Evolutionary conservation across 345 rosid species (phyloP), one percentile per base, ranked within the genome.

Genomic region (Syzygium oleosum): DNA sequence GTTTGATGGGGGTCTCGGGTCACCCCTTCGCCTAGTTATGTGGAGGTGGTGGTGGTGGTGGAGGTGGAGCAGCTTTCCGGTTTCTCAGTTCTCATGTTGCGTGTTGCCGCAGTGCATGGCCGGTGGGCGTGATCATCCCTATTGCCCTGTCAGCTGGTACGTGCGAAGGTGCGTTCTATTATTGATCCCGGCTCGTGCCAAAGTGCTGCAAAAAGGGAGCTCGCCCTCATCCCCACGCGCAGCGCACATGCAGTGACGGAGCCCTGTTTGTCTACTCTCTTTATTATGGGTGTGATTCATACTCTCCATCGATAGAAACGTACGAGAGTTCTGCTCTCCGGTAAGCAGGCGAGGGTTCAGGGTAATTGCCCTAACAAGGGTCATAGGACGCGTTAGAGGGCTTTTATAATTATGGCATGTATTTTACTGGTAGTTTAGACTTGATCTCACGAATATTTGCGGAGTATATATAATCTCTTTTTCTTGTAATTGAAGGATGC

Each of bases 11-110:
- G 63, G 31, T 25, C 65, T 17, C 55, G 85, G 84, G 34, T 27
- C 65, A 29, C 55, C 51, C 41, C 16, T 34, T 54, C 68, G 23
- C 84, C 88, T 80, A 52, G 25, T 54, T 79, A 41, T 65, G 83
- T 61, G 87, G 86, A 85, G 10, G 34, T 5, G 19, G 54, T 3
- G 54, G 16, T 15, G 54, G 9, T 3, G 73, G 13, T n/a, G 38
- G 38, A 63, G 21, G 53, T 87, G 43, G 85, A 53, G 22, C 16
- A 51, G 38, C 38, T 51, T 73, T n/a, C 51, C 88, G 51, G 51
- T 23, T 88, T 86, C 84, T 86, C 85, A 19, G 25, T 73, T 73
- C 80, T 41, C 92, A 90, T 85, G 91, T 84, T 87, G 85, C 87
- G 84, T 85, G 91, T 89, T 54, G 84, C 79, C 85, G 87, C 43